Evolutionary conservation across 495 filamentous ascomycete species (phyloP), one percentile per base, ranked within the genome.

Genomic region (Coniosporium apollinis): DNA sequence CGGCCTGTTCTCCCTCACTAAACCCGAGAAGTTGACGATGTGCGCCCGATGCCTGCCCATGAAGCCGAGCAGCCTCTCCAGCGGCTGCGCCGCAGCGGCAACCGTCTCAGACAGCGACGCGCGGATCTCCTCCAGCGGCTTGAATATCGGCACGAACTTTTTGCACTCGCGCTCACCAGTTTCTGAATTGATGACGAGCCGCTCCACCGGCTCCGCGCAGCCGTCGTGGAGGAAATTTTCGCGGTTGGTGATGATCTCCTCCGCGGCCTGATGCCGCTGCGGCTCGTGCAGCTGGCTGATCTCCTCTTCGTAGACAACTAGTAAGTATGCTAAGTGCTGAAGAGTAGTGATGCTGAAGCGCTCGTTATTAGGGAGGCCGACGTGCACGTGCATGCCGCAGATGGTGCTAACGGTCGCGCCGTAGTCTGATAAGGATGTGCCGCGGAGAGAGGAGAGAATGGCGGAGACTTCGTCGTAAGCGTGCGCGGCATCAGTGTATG

Each of bases 341-440:
- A 48, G 36, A 1, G 39, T 41, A n/a, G 45, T n/a, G 10, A 50
- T 18, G 7, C 37, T 22, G 22, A 45, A 39, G 2, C 24, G 30
- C 3, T 4, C 3, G 11, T 38, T 32, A 6, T 33, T 13, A n/a
- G 46, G 46, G 3, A 43, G 39, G 5, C 48, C 48, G 32, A 51
- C 30, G 39, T 51, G 48, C 0, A 51, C 40, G 34, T 51, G 48
- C 1, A 49, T 19, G 2, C 48, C 48, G 33, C 48, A 51, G 29
- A 28, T 21, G 2, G 25, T 5, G 13, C 38, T 44, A 11, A 28
- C 20, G 25, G 36, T 36, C 10, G 30, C 30, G 25, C 21, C 19
- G 14, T 36, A 26, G 20, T 3, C 2, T 3, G 4, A 15, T 10
- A 18, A 24, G 14, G 18, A 0, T 5, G 20, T 13, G 28, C 28